phyloP scores from a whole-genome alignment of 1,284 basidiomycete species.

The Vanrija humicola region DNA sequence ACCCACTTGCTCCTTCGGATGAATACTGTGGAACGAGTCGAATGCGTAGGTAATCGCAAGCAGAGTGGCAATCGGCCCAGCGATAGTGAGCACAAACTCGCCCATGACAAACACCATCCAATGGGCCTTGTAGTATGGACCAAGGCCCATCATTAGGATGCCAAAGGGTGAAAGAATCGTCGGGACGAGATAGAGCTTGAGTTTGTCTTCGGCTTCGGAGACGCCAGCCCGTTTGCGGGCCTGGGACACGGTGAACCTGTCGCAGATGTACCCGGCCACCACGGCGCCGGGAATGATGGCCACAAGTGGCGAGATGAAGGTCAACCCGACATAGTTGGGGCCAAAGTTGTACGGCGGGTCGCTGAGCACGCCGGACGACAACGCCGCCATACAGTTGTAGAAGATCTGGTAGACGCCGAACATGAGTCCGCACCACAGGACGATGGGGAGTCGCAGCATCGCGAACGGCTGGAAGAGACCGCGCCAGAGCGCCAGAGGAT shows the following conservation, averaged over 20 bases:
- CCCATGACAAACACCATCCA: slow-evolving; percentile 28
- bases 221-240: slow-evolving; percentile 17
- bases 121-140: slow-evolving; percentile 20
- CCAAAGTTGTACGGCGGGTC: slow-evolving; percentile 23
- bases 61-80: slow-evolving; percentile 20
- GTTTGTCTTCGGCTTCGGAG: slow-evolving; percentile 23
- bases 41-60: slow-evolving; percentile 19
- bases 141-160: slow-evolving; percentile 25
- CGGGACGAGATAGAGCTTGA: slow-evolving; percentile 14
- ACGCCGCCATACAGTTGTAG: slow-evolving; percentile 21
- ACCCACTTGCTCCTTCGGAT: slow-evolving; percentile 6
- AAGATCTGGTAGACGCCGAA: slow-evolving; percentile 23
- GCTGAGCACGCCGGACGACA: slow-evolving; percentile 18
- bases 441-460: slow-evolving; percentile 12
- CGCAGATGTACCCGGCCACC: slow-evolving; percentile 7
- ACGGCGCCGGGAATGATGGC: slow-evolving; percentile 22
- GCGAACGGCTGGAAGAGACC: slow-evolving; percentile 16
- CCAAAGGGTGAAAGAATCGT: slow-evolving; percentile 15
- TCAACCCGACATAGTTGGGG: slow-evolving; percentile 20
- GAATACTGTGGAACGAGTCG: slow-evolving; percentile 13
- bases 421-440: slow-evolving; percentile 17
- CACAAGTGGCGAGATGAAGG: slow-evolving; percentile 19
- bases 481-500: slow-evolving; percentile 17
- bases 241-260: slow-evolving; percentile 9
- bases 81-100: slow-evolving; percentile 18